These are phyloP conservation scores for Bryoglossum gracile DNA, from an alignment of 495 filamentous ascomycete species.

Conservation along the genomic window DNA sequence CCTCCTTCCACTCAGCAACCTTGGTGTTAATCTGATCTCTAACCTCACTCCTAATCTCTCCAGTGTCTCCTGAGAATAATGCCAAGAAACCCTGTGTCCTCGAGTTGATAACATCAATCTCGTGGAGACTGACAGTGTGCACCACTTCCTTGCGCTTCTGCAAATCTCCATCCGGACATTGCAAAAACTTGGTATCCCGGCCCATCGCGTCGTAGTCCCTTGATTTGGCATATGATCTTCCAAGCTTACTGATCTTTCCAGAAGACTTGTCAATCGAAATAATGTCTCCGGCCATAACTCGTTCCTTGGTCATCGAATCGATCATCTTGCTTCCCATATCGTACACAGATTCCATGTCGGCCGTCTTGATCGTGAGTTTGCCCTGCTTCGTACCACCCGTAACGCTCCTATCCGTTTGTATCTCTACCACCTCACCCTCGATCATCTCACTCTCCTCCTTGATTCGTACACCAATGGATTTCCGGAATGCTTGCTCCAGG, in stretches of 20 bases:
- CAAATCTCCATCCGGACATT: constrained; percentile 96
- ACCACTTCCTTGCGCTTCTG: constrained; percentile 96
- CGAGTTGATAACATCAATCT: constrained; percentile 99
- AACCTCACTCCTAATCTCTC: constrained; percentile 95
- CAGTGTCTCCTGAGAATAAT: constrained; percentile 94
- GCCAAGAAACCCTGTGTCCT: constrained; percentile 94
- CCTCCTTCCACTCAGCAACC: constrained; percentile 97
- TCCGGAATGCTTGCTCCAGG: constrained; percentile 93
- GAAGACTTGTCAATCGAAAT: constrained; percentile 97
- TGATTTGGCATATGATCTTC: constrained; percentile 84
- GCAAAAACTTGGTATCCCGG: constrained; percentile 93
- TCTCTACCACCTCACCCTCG: constrained; percentile 98
- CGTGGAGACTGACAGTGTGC: constrained; percentile 93
- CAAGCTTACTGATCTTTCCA: constrained; percentile 94
- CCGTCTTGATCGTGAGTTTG: constrained; percentile 98
- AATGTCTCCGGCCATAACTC: constrained; percentile 95
- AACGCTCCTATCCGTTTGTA: constrained; percentile 95
- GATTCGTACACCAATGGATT: constrained; percentile 92
- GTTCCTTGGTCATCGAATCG: constrained; percentile 97
- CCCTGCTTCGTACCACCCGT: constrained; percentile 96
- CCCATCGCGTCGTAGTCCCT: constrained; percentile 99
- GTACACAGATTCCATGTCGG: constrained; percentile 99
- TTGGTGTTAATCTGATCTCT: constrained; percentile 98
- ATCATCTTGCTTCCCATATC: constrained; percentile 99
- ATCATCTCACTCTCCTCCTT: constrained; percentile 99